Base-by-base conservation (phyloP, 768 basidiomycete genomes). In the Boletus sp. region DNA sequence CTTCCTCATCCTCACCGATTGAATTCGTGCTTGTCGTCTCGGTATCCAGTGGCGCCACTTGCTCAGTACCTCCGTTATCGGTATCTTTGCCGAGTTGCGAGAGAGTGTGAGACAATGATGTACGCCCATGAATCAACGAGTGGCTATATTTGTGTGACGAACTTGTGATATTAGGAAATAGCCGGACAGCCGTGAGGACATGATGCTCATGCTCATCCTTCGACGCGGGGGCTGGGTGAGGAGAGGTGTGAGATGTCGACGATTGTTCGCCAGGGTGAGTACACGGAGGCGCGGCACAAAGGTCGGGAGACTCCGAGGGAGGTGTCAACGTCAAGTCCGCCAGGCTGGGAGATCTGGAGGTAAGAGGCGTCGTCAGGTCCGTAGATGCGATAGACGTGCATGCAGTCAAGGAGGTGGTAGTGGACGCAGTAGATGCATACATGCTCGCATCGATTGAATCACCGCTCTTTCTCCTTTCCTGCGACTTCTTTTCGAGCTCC, bases 361-460 rank as follows among this genome's bases (percentile, higher is more conserved):
- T 5, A n/a, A 54, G 49, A 7, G 68, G 64, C 2, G 69, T 61
- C 1, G 64, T 62, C 44, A 64, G 4, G 12, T 47, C 39, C 4
- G 59, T 61, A 9, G 67, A 64, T n/a, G 63, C 59, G 5, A 30
- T 28, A 36, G 62, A 68, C 1, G 64, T 63, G 50, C 62, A 66
- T 1, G 60, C 59, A 17, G 66, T 62, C 42, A 69, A 41, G 4
- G 65, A 67, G 4, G 67, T 66, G 36, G 69, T 51, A 1, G 64
- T 62, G 48, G 67, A 71, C 15, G 60, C 48, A 29, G 63, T 67
- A 7, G 66, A 64, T 29, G 61, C 54, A 37, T 56, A 61, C 55
- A 71, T 59, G 54, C 62, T 62, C 1, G 67, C 62, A 29, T 62
- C 57, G 52, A 63, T 54, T 5, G 64, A 67, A 32, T 68, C 71